Conservation (phyloP, 192 early-diverging fungal genomes). For the Linnemannia exigua region DNA sequence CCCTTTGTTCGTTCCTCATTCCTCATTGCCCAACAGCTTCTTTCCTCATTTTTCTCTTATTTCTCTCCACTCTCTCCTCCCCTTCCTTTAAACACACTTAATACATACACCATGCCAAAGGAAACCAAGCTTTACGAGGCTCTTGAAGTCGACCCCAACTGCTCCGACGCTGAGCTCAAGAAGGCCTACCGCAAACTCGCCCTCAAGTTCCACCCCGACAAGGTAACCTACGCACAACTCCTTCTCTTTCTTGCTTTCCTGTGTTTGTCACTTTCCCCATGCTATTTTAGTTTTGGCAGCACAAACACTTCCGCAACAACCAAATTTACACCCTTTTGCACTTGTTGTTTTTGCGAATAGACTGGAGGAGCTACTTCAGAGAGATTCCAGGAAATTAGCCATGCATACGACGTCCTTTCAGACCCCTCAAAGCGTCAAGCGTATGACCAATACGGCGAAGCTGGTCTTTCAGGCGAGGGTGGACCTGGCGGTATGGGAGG, state of each 20-base stretch:
- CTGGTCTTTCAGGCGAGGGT: conserved; percentile 84
- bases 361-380: conserved; percentile 73
- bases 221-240: conserved; percentile 60
- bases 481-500: conserved; percentile 71
- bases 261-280: background rate
- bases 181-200: conserved; percentile 98
- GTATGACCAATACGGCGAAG: conserved; percentile 96
- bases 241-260: background rate
- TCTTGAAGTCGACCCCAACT: conserved; percentile 81
- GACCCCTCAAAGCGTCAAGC: conserved; percentile 89
- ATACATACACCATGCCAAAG: conserved; percentile 56
- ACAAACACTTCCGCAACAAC: background rate
- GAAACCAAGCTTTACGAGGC: conserved; percentile 95
- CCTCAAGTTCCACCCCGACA: conserved; percentile 89
- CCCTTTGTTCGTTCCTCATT: background rate
- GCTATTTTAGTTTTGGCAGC: background rate
- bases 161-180: conserved; percentile 89
- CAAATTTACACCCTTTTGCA: background rate
- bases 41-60: too few relatives aligned
- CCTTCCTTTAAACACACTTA: background rate
- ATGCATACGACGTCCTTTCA: conserved; percentile 95
- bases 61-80: background rate
- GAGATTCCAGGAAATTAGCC: conserved; percentile 96
- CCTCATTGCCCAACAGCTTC: background rate
- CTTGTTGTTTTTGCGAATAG: conserved; percentile 11